phyloP scores from a whole-genome alignment of 1,284 basidiomycete species.

The Cryptococcus amylolentus region DNA sequence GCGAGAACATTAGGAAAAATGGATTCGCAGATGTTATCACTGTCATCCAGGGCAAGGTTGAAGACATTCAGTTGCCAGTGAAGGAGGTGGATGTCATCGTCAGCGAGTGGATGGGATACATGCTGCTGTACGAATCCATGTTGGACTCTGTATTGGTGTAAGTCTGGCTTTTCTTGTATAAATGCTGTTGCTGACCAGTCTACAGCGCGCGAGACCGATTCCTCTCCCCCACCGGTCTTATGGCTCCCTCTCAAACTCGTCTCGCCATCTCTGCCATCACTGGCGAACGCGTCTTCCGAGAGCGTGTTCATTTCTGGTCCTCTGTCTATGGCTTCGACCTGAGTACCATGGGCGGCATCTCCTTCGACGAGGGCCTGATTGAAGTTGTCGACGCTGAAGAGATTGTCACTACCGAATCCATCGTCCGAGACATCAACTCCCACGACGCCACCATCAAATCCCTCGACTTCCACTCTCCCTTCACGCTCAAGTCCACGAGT shows the following conservation, averaged over 20 bases:
- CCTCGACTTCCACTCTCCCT: conserved; percentile 73
- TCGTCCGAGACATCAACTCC: conserved; percentile 74
- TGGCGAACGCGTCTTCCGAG: conserved; percentile 68
- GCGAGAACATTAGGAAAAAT: conserved; percentile 75
- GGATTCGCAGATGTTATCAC: conserved; percentile 72
- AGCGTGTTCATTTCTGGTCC: conserved; percentile 82
- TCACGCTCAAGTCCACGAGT: conserved; percentile 63
- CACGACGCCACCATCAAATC: conserved; percentile 62
- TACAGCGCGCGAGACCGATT: conserved; percentile 75
- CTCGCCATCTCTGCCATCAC: conserved; percentile 81
- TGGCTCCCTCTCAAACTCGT: conserved; percentile 86
- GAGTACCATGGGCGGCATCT: conserved; percentile 65
- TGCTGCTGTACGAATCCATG: conserved; percentile 93
- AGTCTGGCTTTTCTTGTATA: conserved; percentile 4
- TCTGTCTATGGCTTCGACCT: conserved; percentile 90
- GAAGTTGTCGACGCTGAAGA: conserved; percentile 71
- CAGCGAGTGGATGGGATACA: conserved; percentile 97
- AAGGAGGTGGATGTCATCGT: conserved; percentile 87
- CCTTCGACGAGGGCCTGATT: conserved; percentile 70
- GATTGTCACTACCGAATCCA: conserved; percentile 63
- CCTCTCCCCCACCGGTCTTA: conserved; percentile 69
- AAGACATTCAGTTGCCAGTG: conserved; percentile 68
- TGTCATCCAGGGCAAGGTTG: conserved; percentile 82
- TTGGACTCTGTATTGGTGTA: conserved; percentile 80
- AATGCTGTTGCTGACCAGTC: background rate